phyloP scores from a whole-genome alignment of 2,329 filamentous ascomycete species.

The Albophoma yamanashiensis region DNA sequence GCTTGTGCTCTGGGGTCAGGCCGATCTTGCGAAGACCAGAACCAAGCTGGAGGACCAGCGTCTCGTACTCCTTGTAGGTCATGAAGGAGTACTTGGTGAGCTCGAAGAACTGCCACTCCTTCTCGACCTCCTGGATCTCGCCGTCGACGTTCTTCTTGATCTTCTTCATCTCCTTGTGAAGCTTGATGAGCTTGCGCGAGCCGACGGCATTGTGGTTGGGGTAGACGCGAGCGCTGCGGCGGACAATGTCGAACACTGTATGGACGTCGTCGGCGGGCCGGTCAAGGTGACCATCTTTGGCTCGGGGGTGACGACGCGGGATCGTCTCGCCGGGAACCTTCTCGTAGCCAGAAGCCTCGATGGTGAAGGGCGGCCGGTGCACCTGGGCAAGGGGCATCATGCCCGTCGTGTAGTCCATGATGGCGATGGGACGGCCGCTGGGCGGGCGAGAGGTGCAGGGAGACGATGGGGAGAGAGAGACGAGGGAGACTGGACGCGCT shows the following conservation, averaged over 20 bases:
- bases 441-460: neutral
- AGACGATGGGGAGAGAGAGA: neutral
- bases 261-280: constrained; percentile 57
- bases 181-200: constrained; percentile 61
- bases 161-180: constrained; percentile 79
- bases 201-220: constrained; percentile 57
- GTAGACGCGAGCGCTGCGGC: constrained; percentile 53
- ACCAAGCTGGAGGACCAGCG: constrained; percentile 57
- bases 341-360: constrained; percentile 58
- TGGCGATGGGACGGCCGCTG: neutral
- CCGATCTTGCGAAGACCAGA: constrained; percentile 67
- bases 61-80: constrained; percentile 71
- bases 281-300: constrained; percentile 58
- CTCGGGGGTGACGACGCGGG: constrained; percentile 62
- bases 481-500: neutral
- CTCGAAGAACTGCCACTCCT: constrained; percentile 88
- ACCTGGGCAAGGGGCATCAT: constrained; percentile 44
- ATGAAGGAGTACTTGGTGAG: constrained; percentile 66
- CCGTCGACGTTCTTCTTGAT: constrained; percentile 82
- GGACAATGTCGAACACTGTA: constrained; percentile 72
- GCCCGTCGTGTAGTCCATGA: constrained; percentile 26
- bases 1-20: constrained; percentile 51
- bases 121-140: constrained; percentile 68
- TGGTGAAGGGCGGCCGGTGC: constrained; percentile 63
- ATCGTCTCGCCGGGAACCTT: constrained; percentile 73